A percentile compares a stretch with the other conserved stretches of the same genome.
These are phyloP conservation scores for Corylus heterophylla DNA, from an alignment of 306 rosid genomes.

Conservation along the genomic window DNA sequence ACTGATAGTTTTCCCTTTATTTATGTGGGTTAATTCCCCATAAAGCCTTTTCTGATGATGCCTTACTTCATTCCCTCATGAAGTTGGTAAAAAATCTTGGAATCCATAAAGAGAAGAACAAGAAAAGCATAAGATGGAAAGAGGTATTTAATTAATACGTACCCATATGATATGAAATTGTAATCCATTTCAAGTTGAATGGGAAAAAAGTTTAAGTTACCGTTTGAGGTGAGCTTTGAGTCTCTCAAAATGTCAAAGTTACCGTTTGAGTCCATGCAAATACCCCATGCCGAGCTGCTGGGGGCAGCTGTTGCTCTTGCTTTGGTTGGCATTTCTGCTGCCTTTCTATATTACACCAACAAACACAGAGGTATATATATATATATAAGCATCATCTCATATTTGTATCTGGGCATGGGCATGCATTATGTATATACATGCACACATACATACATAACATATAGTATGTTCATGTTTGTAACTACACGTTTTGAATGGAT, in stretches of 20 bases:
- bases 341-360: conserved; percentile 18
- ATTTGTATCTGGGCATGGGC: too few relatives aligned
- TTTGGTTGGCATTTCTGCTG: conserved; percentile 33
- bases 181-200: neutral
- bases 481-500: too few relatives aligned
- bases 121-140: neutral
- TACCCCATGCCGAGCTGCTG: conserved; percentile 18
- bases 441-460: too few relatives aligned
- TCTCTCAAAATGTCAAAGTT: conserved; percentile 24
- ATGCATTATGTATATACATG: too few relatives aligned
- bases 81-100: neutral
- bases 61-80: neutral
- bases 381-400: neutral
- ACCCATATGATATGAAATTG: neutral
- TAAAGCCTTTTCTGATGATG: neutral
- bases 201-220: conserved; percentile 30
- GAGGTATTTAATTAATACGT: neutral
- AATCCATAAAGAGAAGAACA: neutral
- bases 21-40: too few relatives aligned
- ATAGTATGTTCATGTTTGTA: too few relatives aligned
- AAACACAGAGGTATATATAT: conserved; percentile 13
- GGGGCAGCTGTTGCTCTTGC: conserved; percentile 37
- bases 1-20: too few relatives aligned
- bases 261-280: conserved; percentile 30
- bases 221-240: conserved; percentile 27